These are phyloP conservation scores for Pseudoturritis turrita DNA, from an alignment of 345 rosid species.

Conservation along the genomic window DNA sequence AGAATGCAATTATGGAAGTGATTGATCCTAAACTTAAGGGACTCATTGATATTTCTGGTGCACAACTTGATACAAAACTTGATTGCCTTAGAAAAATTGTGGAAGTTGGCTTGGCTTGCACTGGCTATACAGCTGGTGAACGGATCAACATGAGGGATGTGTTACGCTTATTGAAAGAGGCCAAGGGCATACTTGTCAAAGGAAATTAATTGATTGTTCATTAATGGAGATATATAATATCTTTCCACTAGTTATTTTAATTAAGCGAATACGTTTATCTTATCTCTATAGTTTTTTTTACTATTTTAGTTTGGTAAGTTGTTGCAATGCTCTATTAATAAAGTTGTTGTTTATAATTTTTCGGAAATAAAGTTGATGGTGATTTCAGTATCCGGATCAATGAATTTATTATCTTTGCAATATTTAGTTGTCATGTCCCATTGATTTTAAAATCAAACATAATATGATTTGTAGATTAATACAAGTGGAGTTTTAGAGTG, in stretches of 20 bases:
- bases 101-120: conserved; percentile 44
- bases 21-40: conserved; percentile 36
- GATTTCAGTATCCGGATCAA: too few relatives aligned
- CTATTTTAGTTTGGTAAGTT: neutral
- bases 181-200: conserved; percentile 1
- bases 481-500: too few relatives aligned
- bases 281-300: neutral
- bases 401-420: too few relatives aligned
- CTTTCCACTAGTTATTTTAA: neutral
- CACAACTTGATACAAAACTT: conserved; percentile 22
- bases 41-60: conserved; percentile 21
- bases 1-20: conserved; percentile 17
- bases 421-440: too few relatives aligned
- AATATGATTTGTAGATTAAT: too few relatives aligned
- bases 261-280: neutral
- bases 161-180: conserved; percentile 29
- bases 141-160: conserved; percentile 41
- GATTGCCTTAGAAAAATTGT: conserved; percentile 32
- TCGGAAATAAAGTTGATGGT: neutral
- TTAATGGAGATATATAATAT: neutral
- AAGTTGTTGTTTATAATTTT: neutral
- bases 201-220: neutral
- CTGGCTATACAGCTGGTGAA: conserved; percentile 28
- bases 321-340: neutral
- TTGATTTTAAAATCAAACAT: too few relatives aligned